Evolutionary conservation across 2,329 filamentous ascomycete species (phyloP).

Genomic region (Atkinsonella hypoxylon): DNA sequence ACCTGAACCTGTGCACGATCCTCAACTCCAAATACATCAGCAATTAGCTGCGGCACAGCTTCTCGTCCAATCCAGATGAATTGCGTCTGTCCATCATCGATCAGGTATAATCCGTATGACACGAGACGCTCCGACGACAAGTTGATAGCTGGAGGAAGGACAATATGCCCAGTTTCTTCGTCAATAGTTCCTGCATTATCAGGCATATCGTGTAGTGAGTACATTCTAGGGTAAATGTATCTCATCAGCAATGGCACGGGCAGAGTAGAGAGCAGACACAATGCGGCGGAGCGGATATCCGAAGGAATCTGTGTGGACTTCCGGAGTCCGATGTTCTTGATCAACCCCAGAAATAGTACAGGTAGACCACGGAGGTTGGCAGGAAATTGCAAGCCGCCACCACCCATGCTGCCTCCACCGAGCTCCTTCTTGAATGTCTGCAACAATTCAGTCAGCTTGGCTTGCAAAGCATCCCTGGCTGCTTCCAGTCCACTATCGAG

Average conservation of each 20-base stretch:
- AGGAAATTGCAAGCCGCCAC: constrained; percentile 87
- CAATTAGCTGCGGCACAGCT: constrained; percentile 75
- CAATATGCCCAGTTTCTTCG: constrained; percentile 74
- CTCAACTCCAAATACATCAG: constrained; percentile 80
- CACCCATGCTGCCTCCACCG: constrained; percentile 89
- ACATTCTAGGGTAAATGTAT: constrained; percentile 78
- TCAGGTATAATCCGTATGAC: constrained; percentile 84
- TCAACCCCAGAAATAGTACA: constrained; percentile 82
- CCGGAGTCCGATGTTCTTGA: constrained; percentile 89
- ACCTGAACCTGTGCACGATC: constrained; percentile 79
- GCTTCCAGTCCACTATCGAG: constrained; percentile 79
- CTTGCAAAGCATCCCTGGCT: constrained; percentile 79
- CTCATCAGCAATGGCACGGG: constrained; percentile 83
- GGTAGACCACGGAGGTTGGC: constrained; percentile 83
- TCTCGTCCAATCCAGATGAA: constrained; percentile 96
- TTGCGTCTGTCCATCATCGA: constrained; percentile 94
- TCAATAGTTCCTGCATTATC: constrained; percentile 83
- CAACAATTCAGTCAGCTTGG: constrained; percentile 83
- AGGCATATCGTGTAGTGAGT: constrained; percentile 92
- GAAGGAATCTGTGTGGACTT: constrained; percentile 90
- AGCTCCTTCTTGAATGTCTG: constrained; percentile 96
- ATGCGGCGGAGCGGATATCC: constrained; percentile 83
- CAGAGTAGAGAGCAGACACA: constrained; percentile 88
- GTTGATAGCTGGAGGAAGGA: constrained; percentile 74
- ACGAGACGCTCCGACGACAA: constrained; percentile 80